Percentiles rank a stretch among this genome's conserved stretches.
Conservation (phyloP, 2,329 filamentous ascomycete genomes). For the Botrytis aclada region DNA sequence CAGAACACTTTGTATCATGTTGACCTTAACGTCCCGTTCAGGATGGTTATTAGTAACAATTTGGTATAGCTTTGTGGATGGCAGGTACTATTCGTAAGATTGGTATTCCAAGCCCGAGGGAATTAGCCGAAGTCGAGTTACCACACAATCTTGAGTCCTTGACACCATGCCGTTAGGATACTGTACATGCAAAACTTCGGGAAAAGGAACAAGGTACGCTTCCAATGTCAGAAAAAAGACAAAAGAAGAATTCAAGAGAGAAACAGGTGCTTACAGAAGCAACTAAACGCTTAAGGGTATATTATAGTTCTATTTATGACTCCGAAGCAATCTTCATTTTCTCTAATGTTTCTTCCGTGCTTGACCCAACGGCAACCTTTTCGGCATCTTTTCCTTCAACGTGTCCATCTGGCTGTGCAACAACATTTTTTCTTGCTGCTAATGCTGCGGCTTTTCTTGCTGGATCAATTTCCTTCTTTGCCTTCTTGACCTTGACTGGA, state of each 20-base stretch:
- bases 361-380: slow-evolving; percentile 29
- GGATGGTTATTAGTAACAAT: not conserved
- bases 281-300: slow-evolving; percentile 22
- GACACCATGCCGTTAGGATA: not conserved
- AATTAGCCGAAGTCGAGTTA: not conserved
- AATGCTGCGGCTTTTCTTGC: slow-evolving; percentile 35
- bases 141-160: not conserved
- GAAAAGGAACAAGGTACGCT: not conserved
- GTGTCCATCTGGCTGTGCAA: slow-evolving; percentile 34
- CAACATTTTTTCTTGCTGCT: slow-evolving; percentile 30
- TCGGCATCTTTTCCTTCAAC: slow-evolving; percentile 30
- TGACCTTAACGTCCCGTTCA: not conserved
- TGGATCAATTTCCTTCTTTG: slow-evolving; percentile 57
- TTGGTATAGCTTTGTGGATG: not conserved
- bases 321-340: slow-evolving; percentile 30
- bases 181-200: not conserved
- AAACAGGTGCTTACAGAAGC: slow-evolving; percentile 4
- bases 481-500: slow-evolving; percentile 65
- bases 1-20: not conserved
- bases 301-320: slow-evolving; percentile 25
- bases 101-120: not conserved
- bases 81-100: not conserved
- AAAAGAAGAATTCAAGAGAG: not conserved
- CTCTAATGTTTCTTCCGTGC: slow-evolving; percentile 29
- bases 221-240: not conserved